phyloP scores from a whole-genome alignment of 257 asterid species.

The Leonotis leonurus region DNA sequence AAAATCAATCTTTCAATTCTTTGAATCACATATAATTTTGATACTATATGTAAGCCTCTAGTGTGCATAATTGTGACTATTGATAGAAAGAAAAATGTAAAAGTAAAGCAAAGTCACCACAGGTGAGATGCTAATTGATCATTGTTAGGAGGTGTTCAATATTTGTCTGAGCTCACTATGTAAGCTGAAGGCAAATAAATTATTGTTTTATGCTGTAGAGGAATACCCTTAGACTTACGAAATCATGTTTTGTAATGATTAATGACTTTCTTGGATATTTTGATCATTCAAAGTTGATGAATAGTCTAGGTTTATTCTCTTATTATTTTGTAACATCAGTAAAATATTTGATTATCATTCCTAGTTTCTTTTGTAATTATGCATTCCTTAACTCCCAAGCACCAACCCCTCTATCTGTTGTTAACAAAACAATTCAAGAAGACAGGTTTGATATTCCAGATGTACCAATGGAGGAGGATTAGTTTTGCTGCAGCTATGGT shows the following conservation, averaged over 20 bases:
- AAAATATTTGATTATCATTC: neutral
- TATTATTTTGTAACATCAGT: neutral
- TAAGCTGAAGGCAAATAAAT: no score
- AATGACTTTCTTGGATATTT: neutral
- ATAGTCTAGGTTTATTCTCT: neutral
- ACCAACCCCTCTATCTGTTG: conserved; percentile 60
- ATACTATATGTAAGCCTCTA: neutral
- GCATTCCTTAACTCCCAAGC: conserved; percentile 40
- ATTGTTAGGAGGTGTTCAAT: neutral
- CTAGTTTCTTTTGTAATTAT: neutral
- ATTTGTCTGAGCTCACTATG: neutral
- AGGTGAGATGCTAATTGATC: neutral
- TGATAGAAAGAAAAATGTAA: neutral
- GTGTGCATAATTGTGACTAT: neutral
- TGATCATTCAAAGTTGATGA: neutral
- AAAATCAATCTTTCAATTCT: neutral
- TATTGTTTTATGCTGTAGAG: neutral
- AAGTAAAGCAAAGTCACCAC: neutral
- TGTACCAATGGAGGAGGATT: conserved; percentile 96
- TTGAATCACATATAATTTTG: neutral
- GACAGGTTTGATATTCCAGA: conserved; percentile 88
- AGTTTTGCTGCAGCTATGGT: conserved; percentile 1
- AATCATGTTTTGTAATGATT: no score
- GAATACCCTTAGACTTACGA: no score
- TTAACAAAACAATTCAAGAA: conserved; percentile 62